A percentile compares a stretch with the other conserved stretches of the same genome.
These are phyloP conservation scores for Fusarium falciforme DNA, from an alignment of 2,329 filamentous ascomycete species.

Conservation along the genomic window DNA sequence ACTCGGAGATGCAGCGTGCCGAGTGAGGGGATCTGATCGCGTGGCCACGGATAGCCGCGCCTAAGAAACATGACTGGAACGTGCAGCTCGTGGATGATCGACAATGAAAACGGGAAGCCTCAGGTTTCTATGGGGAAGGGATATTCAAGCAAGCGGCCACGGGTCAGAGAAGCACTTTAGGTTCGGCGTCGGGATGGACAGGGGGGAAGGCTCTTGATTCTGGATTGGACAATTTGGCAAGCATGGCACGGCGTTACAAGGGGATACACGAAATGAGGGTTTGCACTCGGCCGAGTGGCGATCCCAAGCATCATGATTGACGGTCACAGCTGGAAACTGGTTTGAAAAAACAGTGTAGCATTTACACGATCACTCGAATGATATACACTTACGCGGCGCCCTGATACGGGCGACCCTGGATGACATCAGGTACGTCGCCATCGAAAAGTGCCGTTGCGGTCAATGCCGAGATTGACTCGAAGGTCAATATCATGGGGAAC, in stretches of 20 bases:
- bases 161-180: slow-evolving; percentile 12
- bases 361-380: slow-evolving; percentile 13
- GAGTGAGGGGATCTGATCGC: not conserved
- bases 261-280: slow-evolving; percentile 11
- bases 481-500: not conserved
- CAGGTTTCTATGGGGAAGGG: not conserved
- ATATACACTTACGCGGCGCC: slow-evolving; percentile 5
- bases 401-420: not conserved
- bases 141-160: slow-evolving; percentile 1
- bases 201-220: slow-evolving; percentile 13
- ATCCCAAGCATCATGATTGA: slow-evolving; percentile 14
- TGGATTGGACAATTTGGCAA: slow-evolving; percentile 23
- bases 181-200: slow-evolving; percentile 31
- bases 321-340: slow-evolving; percentile 1
- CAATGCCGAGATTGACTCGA: not conserved
- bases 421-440: not conserved
- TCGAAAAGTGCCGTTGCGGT: not conserved
- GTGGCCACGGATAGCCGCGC: not conserved
- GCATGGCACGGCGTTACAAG: slow-evolving; percentile 43
- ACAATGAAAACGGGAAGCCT: not conserved
- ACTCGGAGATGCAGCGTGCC: not conserved
- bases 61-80: not conserved
- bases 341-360: not conserved
- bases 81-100: slow-evolving; percentile 2
- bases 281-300: slow-evolving; percentile 6